phyloP scores from a whole-genome alignment of 495 filamentous ascomycete genomes.

The Annulohypoxylon moriforme region DNA sequence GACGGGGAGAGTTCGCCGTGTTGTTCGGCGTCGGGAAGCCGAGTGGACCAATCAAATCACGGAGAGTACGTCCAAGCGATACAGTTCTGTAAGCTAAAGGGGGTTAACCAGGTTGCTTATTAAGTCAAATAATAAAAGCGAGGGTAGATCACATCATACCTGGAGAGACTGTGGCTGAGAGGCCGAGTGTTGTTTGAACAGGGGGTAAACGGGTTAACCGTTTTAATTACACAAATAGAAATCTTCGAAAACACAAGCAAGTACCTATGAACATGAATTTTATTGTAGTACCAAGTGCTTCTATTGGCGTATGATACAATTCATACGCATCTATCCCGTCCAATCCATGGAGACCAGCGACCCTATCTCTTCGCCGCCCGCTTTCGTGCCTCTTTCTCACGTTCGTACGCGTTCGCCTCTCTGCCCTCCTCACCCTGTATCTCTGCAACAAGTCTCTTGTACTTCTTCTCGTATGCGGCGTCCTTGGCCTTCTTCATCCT shows the following conservation, averaged over 20 bases:
- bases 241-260: not conserved
- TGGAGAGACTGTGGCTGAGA: not conserved
- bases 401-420: constrained; percentile 88
- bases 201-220: not conserved
- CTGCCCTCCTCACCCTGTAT: constrained; percentile 93
- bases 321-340: not conserved
- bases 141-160: not conserved
- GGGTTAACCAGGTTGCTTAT: not conserved
- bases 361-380: constrained; percentile 54
- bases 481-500: constrained; percentile 92
- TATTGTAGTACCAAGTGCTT: not conserved
- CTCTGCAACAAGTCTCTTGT: constrained; percentile 88
- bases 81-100: not conserved
- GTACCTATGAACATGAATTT: not conserved
- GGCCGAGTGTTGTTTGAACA: not conserved
- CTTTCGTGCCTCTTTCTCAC: constrained; percentile 79
- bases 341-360: constrained; percentile 2
- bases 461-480: constrained; percentile 92
- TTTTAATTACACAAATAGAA: not conserved
- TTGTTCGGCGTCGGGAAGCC: not conserved
- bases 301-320: not conserved
- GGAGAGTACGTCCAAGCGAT: not conserved
- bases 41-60: not conserved
- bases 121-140: not conserved
- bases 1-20: not conserved